Conservation (phyloP, 177 flowering plant genomes). For the Telopea speciosissima region DNA sequence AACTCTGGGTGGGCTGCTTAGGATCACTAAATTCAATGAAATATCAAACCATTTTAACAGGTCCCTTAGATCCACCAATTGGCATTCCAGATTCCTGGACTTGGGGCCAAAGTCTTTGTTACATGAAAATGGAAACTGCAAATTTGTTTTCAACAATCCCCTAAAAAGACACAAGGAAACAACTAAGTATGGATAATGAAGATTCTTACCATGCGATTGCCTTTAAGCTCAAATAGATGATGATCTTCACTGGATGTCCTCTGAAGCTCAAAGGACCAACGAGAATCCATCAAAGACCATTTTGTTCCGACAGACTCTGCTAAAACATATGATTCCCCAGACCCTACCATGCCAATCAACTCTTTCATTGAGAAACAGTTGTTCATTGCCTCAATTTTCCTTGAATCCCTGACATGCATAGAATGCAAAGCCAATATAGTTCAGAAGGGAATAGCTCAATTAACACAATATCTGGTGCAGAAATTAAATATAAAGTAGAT, state of each 20-base stretch:
- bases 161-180: neutral
- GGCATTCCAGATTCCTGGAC: neutral
- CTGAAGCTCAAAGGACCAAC: slow-evolving; percentile 41
- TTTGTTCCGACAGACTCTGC: slow-evolving; percentile 43
- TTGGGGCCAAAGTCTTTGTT: neutral
- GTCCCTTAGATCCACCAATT: neutral
- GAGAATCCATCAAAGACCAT: slow-evolving; percentile 52
- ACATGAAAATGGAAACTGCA: neutral
- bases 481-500: neutral
- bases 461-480: neutral
- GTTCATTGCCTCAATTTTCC: slow-evolving; percentile 17
- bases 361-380: slow-evolving; percentile 29
- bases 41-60: neutral
- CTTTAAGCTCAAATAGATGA: slow-evolving; percentile 52
- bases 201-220: slow-evolving; percentile 46
- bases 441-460: neutral
- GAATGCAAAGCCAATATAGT: neutral
- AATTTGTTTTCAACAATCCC: neutral
- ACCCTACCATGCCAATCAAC: slow-evolving; percentile 45
- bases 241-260: slow-evolving; percentile 30
- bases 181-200: neutral
- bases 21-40: neutral
- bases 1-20: neutral
- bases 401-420: slow-evolving; percentile 34
- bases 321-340: slow-evolving; percentile 44